phyloP scores from a whole-genome alignment of 2,329 filamentous ascomycete species.

The Aspergillus hiratsukae region DNA sequence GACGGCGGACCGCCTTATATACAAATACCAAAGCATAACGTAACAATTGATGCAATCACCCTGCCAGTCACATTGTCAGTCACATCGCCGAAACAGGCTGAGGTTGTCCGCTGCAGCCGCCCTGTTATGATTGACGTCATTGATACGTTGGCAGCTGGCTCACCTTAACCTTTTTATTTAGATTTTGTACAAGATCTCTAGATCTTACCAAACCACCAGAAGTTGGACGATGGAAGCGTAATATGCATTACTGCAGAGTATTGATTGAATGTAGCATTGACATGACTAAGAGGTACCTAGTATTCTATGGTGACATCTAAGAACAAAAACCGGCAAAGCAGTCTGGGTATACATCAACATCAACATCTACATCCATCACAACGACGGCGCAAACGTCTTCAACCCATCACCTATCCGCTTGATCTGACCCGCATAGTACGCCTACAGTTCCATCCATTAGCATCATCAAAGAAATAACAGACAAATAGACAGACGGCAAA shows the following conservation, averaged over 20 bases:
- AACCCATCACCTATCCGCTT: slow-evolving; percentile 22
- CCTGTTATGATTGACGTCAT: not conserved
- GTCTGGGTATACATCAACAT: not conserved
- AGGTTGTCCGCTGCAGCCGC: not conserved
- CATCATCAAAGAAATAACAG: no score
- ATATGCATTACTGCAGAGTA: not conserved
- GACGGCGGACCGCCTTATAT: not conserved
- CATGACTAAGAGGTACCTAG: no score
- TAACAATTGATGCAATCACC: not conserved
- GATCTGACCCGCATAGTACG: slow-evolving; percentile 27
- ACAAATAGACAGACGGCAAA: slow-evolving; percentile 1
- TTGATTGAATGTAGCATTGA: not conserved
- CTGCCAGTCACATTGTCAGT: not conserved
- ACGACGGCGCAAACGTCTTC: slow-evolving; percentile 13
- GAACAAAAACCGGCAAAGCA: not conserved
- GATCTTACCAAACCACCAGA: not conserved
- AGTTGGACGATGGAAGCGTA: no score
- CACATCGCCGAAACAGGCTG: not conserved
- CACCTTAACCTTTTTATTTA: no score
- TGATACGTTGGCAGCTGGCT: not conserved
- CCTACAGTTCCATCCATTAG: slow-evolving; percentile 2
- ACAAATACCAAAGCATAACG: not conserved
- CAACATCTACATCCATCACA: not conserved
- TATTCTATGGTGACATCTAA: no score
- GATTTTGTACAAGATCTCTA: no score